Percentiles rank a stretch among this genome's conserved stretches.
Evolutionary conservation across 192 early-diverging fungal species (phyloP).

Genomic region (Coemansia sp.): DNA sequence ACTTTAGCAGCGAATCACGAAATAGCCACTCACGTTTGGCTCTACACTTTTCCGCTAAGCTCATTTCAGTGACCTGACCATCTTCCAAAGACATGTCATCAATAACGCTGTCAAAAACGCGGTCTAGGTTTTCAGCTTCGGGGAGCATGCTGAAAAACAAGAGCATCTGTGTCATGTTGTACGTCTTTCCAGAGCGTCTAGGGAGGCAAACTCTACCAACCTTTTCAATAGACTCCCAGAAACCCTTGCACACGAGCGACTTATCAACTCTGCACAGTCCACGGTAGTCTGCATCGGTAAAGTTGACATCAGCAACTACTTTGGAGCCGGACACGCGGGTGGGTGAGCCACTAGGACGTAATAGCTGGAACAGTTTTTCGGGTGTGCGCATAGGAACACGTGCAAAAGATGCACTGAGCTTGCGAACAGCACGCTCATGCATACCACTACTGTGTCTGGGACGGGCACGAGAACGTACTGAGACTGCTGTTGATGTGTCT

Average conservation of each 20-base stretch:
- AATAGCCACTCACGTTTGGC: conserved; percentile 35
- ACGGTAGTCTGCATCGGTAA: conserved; percentile 13
- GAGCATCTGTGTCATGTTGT: conserved; percentile 43
- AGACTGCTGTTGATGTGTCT: not conserved
- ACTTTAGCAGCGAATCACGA: conserved; percentile 21
- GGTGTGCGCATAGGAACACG: conserved; percentile 11
- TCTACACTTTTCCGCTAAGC: conserved; percentile 18
- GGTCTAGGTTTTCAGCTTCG: conserved; percentile 10
- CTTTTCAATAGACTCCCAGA: conserved; percentile 30
- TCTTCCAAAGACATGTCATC: not conserved
- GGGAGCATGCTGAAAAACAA: conserved; percentile 34
- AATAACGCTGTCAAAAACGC: conserved; percentile 16
- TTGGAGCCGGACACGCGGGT: conserved; percentile 35
- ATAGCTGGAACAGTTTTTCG: conserved; percentile 20
- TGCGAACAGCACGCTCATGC: not conserved
- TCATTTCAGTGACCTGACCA: conserved; percentile 6
- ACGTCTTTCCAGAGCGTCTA: conserved; percentile 40
- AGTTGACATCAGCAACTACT: conserved; percentile 20
- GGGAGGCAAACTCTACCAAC: conserved; percentile 41
- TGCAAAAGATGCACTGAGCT: not conserved
- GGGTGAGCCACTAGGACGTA: conserved; percentile 39
- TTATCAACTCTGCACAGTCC: conserved; percentile 42
- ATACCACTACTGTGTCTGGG: not conserved
- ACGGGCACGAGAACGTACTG: not conserved
- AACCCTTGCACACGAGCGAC: conserved; percentile 39